Evolutionary conservation across 2,329 filamentous ascomycete genomes (phyloP).

Genomic region (Aspergillus piperis): DNA sequence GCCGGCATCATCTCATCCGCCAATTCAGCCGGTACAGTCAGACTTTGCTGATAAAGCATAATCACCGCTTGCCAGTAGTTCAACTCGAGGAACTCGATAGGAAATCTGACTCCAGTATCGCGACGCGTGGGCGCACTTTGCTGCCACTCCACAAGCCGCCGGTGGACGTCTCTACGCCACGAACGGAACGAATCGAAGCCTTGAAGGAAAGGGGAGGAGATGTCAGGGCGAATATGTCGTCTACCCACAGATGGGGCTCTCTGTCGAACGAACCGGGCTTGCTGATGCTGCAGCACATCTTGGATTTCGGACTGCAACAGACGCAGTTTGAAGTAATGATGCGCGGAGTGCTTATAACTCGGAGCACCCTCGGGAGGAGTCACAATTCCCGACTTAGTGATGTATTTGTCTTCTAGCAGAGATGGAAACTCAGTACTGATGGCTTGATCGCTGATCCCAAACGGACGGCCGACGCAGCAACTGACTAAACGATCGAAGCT

Average conservation of each 20-base stretch:
- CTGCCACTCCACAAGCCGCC: slow-evolving; percentile 82
- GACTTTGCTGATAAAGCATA: slow-evolving; percentile 88
- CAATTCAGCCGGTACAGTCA: slow-evolving; percentile 81
- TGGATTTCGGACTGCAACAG: slow-evolving; percentile 92
- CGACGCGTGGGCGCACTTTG: slow-evolving; percentile 72
- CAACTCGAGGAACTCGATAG: slow-evolving; percentile 83
- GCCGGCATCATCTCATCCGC: slow-evolving; percentile 71
- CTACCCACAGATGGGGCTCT: slow-evolving; percentile 65
- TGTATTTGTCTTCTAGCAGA: slow-evolving; percentile 81
- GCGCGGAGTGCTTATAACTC: slow-evolving; percentile 86
- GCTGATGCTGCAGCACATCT: slow-evolving; percentile 89
- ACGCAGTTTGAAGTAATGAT: slow-evolving; percentile 88
- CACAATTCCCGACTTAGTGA: slow-evolving; percentile 75
- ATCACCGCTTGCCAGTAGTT: slow-evolving; percentile 99
- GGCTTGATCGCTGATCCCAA: slow-evolving; percentile 93
- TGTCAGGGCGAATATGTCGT: slow-evolving; percentile 72
- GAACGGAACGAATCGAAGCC: slow-evolving; percentile 82
- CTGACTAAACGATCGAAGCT: slow-evolving; percentile 93
- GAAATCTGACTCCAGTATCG: slow-evolving; percentile 85
- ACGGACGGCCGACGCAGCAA: slow-evolving; percentile 88
- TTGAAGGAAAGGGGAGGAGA: slow-evolving; percentile 82
- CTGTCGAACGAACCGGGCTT: slow-evolving; percentile 75
- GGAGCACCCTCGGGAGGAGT: slow-evolving; percentile 63
- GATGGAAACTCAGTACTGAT: slow-evolving; percentile 96
- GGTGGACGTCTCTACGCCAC: slow-evolving; percentile 87